Conservation (phyloP, 2,329 filamentous ascomycete species). For the Penicillium paneum region DNA sequence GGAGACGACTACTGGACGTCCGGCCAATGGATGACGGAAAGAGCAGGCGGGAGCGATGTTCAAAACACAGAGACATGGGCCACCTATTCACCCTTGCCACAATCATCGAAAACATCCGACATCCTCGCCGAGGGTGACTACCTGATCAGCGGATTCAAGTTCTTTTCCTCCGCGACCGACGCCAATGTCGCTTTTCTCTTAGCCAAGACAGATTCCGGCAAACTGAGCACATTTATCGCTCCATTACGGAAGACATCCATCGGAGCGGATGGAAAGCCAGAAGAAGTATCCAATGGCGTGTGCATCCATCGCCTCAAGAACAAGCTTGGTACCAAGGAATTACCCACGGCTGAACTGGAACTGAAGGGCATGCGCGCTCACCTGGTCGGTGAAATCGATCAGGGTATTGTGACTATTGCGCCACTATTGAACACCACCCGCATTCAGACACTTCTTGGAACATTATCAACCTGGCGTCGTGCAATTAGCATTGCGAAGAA, state of each 20-base stretch:
- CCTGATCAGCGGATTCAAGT: slow-evolving; percentile 64
- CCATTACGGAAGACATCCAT: slow-evolving; percentile 52
- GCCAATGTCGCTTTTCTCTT: slow-evolving; percentile 62
- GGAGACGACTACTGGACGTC: slow-evolving; percentile 58
- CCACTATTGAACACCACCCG: slow-evolving; percentile 64
- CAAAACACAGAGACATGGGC: slow-evolving; percentile 65
- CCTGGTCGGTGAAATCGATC: slow-evolving; percentile 63
- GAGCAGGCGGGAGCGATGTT: slow-evolving; percentile 67
- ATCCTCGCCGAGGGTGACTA: slow-evolving; percentile 29
- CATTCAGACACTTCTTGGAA: slow-evolving; percentile 24
- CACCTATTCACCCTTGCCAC: slow-evolving; percentile 22
- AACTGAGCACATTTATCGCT: slow-evolving; percentile 61
- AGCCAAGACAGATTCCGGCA: slow-evolving; percentile 54
- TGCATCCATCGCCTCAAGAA: slow-evolving; percentile 66
- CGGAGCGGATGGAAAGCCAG: slow-evolving; percentile 3
- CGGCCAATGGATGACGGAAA: slow-evolving; percentile 76
- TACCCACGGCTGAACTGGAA: slow-evolving; percentile 71
- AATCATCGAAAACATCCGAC: slow-evolving; percentile 14
- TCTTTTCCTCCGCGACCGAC: slow-evolving; percentile 66
- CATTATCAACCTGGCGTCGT: slow-evolving; percentile 27
- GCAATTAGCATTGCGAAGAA: slow-evolving; percentile 39
- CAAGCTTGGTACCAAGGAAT: slow-evolving; percentile 59
- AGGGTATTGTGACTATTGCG: slow-evolving; percentile 65
- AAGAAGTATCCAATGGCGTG: slow-evolving; percentile 59
- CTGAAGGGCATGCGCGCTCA: slow-evolving; percentile 61